Percentiles rank a stretch among this genome's conserved stretches.
phyloP scores from a whole-genome alignment of 805 yeast species.

The Spathaspora sp. region DNA sequence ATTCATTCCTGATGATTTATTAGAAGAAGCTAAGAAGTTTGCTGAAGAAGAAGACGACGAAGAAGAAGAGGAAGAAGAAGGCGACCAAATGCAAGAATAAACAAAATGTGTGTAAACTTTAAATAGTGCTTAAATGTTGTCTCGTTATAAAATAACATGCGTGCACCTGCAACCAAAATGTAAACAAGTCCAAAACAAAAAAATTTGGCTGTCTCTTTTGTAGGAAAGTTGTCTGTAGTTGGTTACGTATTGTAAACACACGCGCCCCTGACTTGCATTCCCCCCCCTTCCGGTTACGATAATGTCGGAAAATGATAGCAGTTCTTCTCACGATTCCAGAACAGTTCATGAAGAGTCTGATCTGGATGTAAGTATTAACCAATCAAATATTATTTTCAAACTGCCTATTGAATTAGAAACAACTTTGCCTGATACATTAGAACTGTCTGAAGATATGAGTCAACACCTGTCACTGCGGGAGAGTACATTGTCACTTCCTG shows the following conservation, averaged over 20 bases:
- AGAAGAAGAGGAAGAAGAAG: conserved; percentile 55
- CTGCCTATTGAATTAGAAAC: background rate
- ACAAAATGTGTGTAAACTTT: background rate
- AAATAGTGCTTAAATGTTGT: background rate
- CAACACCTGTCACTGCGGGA: background rate
- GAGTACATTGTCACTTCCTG: background rate
- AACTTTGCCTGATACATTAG: background rate
- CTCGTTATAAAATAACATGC: background rate
- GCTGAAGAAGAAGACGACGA: conserved; percentile 83
- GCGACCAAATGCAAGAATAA: conserved; percentile 17
- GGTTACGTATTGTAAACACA: too few relatives aligned
- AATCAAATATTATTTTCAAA: background rate
- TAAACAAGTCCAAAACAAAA: background rate
- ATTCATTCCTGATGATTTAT: conserved; percentile 72
- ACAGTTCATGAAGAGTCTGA: background rate
- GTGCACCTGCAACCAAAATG: background rate
- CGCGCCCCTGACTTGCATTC: too few relatives aligned
- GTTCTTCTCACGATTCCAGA: background rate
- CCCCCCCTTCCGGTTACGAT: background rate
- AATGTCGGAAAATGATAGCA: background rate
- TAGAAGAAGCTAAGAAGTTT: conserved; percentile 76
- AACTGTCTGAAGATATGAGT: background rate
- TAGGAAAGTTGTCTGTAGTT: background rate
- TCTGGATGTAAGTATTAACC: background rate
- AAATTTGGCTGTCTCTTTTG: background rate